Conservation (phyloP, 1,284 basidiomycete species). For the Pseudozyma tsukubaensis region DNA sequence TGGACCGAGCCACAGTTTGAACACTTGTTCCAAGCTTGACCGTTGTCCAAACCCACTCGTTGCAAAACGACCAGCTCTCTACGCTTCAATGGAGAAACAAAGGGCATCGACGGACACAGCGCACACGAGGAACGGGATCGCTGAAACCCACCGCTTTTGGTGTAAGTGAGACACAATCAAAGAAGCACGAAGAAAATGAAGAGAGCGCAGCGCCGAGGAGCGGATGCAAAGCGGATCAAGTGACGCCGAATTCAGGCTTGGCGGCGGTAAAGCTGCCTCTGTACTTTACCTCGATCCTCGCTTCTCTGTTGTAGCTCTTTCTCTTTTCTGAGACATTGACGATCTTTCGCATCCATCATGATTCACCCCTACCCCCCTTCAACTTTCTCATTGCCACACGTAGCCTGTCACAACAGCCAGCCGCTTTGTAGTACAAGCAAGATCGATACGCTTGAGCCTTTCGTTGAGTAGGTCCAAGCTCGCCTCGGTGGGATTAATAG, state of each 20-base stretch:
- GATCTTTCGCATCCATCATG: constrained; percentile 9
- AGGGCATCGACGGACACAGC: too few relatives aligned
- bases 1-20: too few relatives aligned
- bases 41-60: too few relatives aligned
- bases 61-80: too few relatives aligned
- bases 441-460: neutral
- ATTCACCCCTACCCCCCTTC: neutral
- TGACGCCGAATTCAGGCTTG: constrained; percentile 18
- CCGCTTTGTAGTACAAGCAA: neutral
- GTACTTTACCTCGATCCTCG: neutral
- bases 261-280: neutral
- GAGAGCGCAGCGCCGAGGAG: neutral
- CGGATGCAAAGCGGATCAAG: constrained; percentile 6
- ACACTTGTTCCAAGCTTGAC: too few relatives aligned
- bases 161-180: too few relatives aligned
- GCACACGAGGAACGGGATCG: too few relatives aligned
- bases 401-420: neutral
- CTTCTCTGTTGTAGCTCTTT: neutral
- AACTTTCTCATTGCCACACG: neutral
- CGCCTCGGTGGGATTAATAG: neutral
- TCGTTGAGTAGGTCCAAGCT: neutral
- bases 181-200: neutral
- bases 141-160: too few relatives aligned
- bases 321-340: constrained; percentile 13
- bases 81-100: too few relatives aligned